Evolutionary conservation across 108 stramenopile genomes (phyloP).

Genomic region (Bacterosira constricta): DNA sequence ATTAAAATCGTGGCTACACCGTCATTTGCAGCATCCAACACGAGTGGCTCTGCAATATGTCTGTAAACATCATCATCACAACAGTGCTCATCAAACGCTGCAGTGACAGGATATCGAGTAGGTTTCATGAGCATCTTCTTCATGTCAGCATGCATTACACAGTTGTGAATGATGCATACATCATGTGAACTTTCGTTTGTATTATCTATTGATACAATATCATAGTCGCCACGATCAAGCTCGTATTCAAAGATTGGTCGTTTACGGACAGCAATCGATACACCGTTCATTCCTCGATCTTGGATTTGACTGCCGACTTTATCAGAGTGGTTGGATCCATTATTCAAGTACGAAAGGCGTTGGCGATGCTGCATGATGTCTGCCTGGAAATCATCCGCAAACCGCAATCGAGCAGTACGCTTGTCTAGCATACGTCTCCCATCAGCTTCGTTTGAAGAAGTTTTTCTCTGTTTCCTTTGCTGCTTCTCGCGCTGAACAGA

Average conservation of each 20-base stretch:
- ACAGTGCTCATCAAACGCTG: constrained; percentile 59
- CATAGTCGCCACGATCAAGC: constrained; percentile 54
- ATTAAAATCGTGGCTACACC: constrained; percentile 57
- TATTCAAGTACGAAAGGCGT: constrained; percentile 25
- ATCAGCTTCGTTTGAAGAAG: constrained; percentile 2
- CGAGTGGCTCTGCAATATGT: constrained; percentile 50
- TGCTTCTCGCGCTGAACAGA: constrained; percentile 37
- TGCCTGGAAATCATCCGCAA: constrained; percentile 40
- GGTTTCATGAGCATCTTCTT: constrained; percentile 55
- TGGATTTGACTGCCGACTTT: constrained; percentile 34
- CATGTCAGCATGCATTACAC: constrained; percentile 70
- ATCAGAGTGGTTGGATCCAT: constrained; percentile 40
- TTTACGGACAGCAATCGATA: constrained; percentile 60
- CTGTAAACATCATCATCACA: constrained; percentile 59
- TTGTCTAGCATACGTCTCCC: constrained; percentile 48
- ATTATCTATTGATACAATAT: constrained; percentile 54
- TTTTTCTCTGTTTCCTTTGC: constrained; percentile 27
- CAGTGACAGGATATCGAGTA: constrained; percentile 42
- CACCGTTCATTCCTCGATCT: constrained; percentile 46
- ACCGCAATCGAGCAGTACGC: constrained; percentile 55
- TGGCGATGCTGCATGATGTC: constrained; percentile 34
- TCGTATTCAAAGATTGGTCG: constrained; percentile 70
- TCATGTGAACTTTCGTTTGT: constrained; percentile 28
- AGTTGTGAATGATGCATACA: constrained; percentile 52
- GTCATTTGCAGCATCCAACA: constrained; percentile 43